Percentiles rank a stretch among this genome's conserved stretches.
phyloP scores from a whole-genome alignment of 2,329 filamentous ascomycete genomes.

The Pestalotiopsis sp. region DNA sequence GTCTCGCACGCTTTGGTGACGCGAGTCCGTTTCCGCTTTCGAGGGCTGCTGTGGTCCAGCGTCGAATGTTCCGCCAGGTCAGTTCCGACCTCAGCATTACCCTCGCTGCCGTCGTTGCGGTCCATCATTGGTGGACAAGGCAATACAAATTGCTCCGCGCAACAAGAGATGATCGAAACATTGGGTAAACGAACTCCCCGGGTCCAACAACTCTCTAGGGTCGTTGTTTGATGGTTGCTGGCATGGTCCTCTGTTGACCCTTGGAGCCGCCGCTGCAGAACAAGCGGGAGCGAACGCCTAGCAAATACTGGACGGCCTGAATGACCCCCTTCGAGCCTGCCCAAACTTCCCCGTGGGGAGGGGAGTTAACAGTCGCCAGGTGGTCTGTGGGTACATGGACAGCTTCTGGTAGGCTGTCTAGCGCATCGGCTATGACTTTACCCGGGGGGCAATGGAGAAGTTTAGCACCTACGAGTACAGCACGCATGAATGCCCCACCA shows the following conservation, averaged over 20 bases:
- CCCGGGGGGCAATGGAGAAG: background rate
- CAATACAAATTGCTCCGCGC: background rate
- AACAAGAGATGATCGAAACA: too few species aligned
- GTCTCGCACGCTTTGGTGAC: background rate
- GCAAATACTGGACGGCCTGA: background rate
- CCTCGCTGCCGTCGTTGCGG: background rate
- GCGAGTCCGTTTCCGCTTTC: background rate
- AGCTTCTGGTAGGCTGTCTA: background rate
- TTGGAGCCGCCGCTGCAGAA: background rate
- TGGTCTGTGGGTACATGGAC: background rate
- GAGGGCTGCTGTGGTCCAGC: background rate
- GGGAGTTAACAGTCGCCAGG: background rate
- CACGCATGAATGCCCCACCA: too few species aligned
- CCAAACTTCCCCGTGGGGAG: background rate
- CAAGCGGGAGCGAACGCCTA: background rate
- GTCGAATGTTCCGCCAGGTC: background rate
- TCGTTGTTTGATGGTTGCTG: background rate
- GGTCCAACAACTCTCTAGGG: background rate
- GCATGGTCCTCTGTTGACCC: background rate
- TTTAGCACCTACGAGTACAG: too few species aligned
- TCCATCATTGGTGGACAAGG: background rate
- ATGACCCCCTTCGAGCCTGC: background rate
- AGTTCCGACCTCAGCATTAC: background rate
- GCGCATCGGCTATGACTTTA: background rate
- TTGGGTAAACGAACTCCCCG: background rate